Base-by-base conservation (phyloP, 2,329 filamentous ascomycete species). In the Parascedosporium putredinis region DNA sequence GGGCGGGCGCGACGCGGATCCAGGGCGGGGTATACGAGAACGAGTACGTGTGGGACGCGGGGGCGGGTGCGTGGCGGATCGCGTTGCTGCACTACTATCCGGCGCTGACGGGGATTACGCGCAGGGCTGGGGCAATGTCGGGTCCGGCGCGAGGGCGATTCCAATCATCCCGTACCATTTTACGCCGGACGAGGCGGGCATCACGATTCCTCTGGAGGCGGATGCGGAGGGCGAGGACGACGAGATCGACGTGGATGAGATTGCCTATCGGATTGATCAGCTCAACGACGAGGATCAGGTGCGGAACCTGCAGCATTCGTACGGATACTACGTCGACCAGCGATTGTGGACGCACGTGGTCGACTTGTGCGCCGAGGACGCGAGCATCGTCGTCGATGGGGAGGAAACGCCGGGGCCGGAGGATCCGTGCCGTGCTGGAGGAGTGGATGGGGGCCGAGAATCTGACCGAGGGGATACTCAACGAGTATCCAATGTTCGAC, bases 401-500 rank as follows among this genome's bases (percentile, higher is more conserved):
- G 27, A 5, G 1, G 22, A 9, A 2, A 20, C 23, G 2, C 25
- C 33, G 7, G 31, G 46, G 6, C 31, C 31, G 40, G 2, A 18
- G 20, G 12, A 48, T 48, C 8, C 46, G 46, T 3, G 14, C 7
- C 23, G 46, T 27, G 20, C 46, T 48, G 20, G 46, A 48, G 22
- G 46, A 38, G 33, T 48, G 46, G 46, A 48, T 48, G 46, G 46
- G 46, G n/a, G 4, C 46, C 16, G 46, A 48, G n/a, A 25, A 25
- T 9, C 46, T 48, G 12, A 16, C 31, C 5, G 18, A 48, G 16
- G 46, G 46, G 4, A 40, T 48, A 14, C 33, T 48, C 12, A 40
- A 48, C 22, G 31, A 48, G 31, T 23, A 48, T 38, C 46, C 46
- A 10, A 48, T 40, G 22, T 48, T 48, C 22, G 46, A 40, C 22